Base-by-base conservation (phyloP, 805 yeast genomes). In the Komagataella ulmi region DNA sequence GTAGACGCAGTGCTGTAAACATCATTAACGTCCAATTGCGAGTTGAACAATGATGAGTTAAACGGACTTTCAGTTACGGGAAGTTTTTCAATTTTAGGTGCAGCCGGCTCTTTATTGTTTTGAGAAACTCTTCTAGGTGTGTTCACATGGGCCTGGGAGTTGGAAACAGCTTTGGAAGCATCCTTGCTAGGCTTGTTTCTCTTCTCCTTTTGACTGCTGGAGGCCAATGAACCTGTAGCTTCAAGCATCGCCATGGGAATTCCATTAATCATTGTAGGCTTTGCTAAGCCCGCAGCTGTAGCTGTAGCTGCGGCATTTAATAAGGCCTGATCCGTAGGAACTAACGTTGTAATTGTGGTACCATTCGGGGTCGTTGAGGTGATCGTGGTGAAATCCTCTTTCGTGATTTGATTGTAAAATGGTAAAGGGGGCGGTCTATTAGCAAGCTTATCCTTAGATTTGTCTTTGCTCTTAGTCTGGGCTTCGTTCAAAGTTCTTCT, bases 281-380 rank as follows among this genome's bases (percentile, higher is more conserved):
- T 83, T 67, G 80, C 63, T 48, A 74, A 58, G 10, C 81, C 83
- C 8, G 79, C 79, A 19, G 81, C 84, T 10, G 73, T 70, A 1
- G 81, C 80, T 52, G 72, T 71, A 46, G 76, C 77, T 19, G 78
- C 73, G 0, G 87, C 87, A 52, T 76, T 77, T 30, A 68, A 68
- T 68, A 86, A 73, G 0, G 95, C 93, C 54, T 78, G 79, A 61
- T 84, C 85, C 0, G 96, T 88, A 2, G 96, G 97, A 1, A 88
- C 90, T 56, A 89, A 74, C 0, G 90, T 88, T 0, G 97, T 89
- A 19, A 88, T 76, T 0, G 97, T 87, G 0, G 97, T 89, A 52
- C 97, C 97, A 57, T 87, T 87, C 1, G 96, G 96, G 0, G 96
- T 85, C 0, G 95, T 89, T 2, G 88, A 81, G 1, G 89, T 83